Base-by-base conservation (phyloP, 2,329 filamentous ascomycete genomes). In the Trichoderma sp. region DNA sequence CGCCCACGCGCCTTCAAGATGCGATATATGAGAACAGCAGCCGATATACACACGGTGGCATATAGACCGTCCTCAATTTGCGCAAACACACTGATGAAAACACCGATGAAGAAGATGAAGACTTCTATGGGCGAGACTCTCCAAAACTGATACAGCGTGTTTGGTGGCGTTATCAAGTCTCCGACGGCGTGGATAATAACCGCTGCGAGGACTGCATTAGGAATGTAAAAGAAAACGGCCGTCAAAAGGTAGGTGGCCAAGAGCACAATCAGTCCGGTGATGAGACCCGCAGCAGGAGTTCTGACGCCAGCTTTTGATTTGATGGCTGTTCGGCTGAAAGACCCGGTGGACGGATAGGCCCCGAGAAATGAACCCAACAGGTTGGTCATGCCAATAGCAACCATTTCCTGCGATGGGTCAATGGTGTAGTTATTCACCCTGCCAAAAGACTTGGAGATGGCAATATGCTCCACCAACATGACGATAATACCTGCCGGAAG, bases 111-210 rank as follows among this genome's bases (percentile, higher is more conserved):
- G 86, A 98, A 99, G 79, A 98, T 94, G 63, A 96, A 77, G 0
- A 97, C 93, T 79, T 99, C 96, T 2, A 98, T 79, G 0, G 96
- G 96, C 0, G 94, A 96, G 6, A 97, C 93, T 56, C 91, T 89
- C 95, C 95, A 99, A 84, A 98, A 99, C 77, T 96, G 92, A 81
- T 97, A 97, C 14, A 98, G 88, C 0, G 92, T 95, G 80, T 97
- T 94, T 5, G 95, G 95, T 0, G 94, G 91, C 0, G 95, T 97
- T 80, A 98, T 93, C 70, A 99, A 84, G 79, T 98, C 95, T 72
- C 93, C 93, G 3, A 98, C 95, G 3, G 96, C 96, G 80, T 98
- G 95, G 74, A 98, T 97, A 75, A 98, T 98, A 78, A 98, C 93
- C 30, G 91, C 96, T 0, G 95, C 87, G 2, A 98, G 88, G 4